Base-by-base conservation (phyloP, 805 yeast genomes). In the Hemisphaericaspora nanyangensis region DNA sequence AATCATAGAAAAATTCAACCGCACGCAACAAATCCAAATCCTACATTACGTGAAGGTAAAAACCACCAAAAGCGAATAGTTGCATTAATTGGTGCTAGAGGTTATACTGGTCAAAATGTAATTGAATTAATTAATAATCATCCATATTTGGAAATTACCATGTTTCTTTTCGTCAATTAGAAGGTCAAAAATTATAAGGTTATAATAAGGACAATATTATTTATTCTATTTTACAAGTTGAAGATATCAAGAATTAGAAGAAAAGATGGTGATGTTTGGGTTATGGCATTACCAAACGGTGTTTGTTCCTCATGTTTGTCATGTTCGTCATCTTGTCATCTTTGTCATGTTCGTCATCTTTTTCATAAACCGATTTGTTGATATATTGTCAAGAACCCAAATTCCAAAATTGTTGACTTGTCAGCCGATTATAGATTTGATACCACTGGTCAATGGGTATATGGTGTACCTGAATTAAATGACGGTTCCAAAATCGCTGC, bases 251-350 rank as follows among this genome's bases (percentile, higher is more conserved):
- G 55, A 66, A 71, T 47, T 66, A 93, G 46, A 98, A 91, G 63
- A 74, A 80, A 47, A 69, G 85, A 78, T 38, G 86, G 93, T 43
- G 99, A 93, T 55, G 83, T 89, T 38, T 93, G 99, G 99, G 95
- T 93, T 20, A 93, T 93, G 99, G 99, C 99, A 2, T 75, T 93
- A 54, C 99, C 99, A 48, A 93, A 93, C 60, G 97, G 96, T 35
- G 96, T 93, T 29, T 93, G 98, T 58, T 80, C 81, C n/a, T n/a
- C n/a, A n/a, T n/a, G n/a, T n/a, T n/a, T n/a, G n/a, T n/a, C n/a
- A n/a, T n/a, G n/a, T n/a, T n/a, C n/a, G n/a, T n/a, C n/a, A n/a
- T n/a, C n/a, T n/a, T n/a, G n/a, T n/a, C n/a, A n/a, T n/a, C n/a
- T n/a, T n/a, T n/a, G n/a, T n/a, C n/a, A n/a, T n/a, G n/a, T n/a